Base-by-base conservation (phyloP, 768 basidiomycete species). In the Tephrocybe sp. region DNA sequence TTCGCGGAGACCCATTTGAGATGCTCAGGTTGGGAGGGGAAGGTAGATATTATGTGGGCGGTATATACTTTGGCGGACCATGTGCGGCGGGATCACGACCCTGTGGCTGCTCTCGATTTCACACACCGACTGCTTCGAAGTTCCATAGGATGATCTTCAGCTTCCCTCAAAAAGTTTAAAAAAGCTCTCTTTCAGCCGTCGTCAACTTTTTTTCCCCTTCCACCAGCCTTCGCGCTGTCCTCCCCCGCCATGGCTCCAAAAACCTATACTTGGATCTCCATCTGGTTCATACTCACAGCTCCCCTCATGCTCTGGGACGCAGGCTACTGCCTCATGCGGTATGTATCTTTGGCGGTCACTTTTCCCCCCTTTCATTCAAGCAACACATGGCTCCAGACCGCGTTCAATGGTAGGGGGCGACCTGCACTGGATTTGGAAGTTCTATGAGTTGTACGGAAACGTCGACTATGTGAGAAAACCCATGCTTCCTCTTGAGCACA, bases 361-460 rank as follows among this genome's bases (percentile, higher is more conserved):
- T 16, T n/a, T 18, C 16, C 15, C 22, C 19, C 29, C 11, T 11
- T 11, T 12, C 19, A 29, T 42, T 40, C 21, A 50, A 37, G 16
- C 30, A 45, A n/a, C 27, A 16, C 46, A 33, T 23, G 33, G 9
- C 39, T 55, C 45, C 47, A 74, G 72, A 42, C 72, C 73, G 23
- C 69, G 71, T 40, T 74, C 72, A 2, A 71, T 74, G 70, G 64
- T 63, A 34, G 88, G 86, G 0, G 90, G 90, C 2, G 88, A 91
- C 68, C 72, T 91, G 31, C 80, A 88, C 55, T 91, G 89, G 89
- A 79, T 91, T 46, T 92, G 89, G 89, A 73, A 76, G 46, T 82
- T 82, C 2, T 91, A 91, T 62, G 79, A 75, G 52, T 52, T 80
- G 45, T 88, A 87, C 64, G 84, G 82, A 55, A 69, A 79, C 11